Conservation (phyloP, 73 alveolate genomes). For the Halteria grandinella region DNA sequence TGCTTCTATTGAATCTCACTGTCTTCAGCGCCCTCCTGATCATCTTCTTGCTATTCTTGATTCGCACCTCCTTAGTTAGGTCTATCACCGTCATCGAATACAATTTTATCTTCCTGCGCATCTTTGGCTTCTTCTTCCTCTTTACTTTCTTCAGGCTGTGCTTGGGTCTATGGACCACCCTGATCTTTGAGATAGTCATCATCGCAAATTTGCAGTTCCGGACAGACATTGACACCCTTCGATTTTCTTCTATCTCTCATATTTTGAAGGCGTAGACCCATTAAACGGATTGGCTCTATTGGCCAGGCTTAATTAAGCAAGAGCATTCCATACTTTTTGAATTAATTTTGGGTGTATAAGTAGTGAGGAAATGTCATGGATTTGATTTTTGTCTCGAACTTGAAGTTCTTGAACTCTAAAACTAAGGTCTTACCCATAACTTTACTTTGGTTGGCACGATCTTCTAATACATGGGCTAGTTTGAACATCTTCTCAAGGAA, state of each 20-base stretch:
- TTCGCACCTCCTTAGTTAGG: background rate
- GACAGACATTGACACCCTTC: conserved; percentile 5
- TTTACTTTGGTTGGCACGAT: conserved; percentile 18
- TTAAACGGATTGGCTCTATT: conserved; percentile 18
- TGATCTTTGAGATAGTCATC: background rate
- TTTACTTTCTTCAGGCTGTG: background rate
- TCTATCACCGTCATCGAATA: background rate
- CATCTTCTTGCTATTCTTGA: background rate
- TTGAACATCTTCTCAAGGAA: conserved; percentile 29
- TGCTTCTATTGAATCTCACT: background rate
- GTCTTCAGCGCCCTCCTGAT: conserved; percentile 6
- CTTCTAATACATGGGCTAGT: conserved; percentile 29
- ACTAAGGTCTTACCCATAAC: conserved; percentile 30
- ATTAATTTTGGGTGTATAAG: conserved; percentile 8
- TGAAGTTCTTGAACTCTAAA: conserved; percentile 18
- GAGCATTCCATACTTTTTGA: conserved; percentile 1
- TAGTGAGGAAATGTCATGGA: conserved; percentile 23
- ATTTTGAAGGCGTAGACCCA: conserved; percentile 34
- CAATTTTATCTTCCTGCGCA: background rate
- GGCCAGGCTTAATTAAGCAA: conserved; percentile 45
- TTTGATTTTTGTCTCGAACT: conserved; percentile 12
- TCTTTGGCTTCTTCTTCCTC: background rate
- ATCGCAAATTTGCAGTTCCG: background rate
- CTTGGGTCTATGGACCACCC: too few species aligned
- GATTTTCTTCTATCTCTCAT: conserved; percentile 1